Conservation (phyloP, 345 rosid species). For the Pistacia vera region DNA sequence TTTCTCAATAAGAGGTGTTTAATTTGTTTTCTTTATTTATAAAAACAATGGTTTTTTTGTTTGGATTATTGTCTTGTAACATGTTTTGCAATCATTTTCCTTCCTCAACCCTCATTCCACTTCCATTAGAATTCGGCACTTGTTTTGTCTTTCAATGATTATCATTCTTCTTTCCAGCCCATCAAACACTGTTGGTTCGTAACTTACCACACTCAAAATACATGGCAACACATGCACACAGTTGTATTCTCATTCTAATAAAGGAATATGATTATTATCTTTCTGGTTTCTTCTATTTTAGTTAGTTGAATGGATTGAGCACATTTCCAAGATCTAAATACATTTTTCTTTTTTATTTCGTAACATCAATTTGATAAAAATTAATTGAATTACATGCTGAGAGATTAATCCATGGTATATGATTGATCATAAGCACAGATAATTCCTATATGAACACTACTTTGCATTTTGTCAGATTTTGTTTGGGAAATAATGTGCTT, state of each 20-base stretch:
- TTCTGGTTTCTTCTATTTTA: too few relatives aligned
- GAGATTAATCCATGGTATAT: neutral
- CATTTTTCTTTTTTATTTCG: neutral
- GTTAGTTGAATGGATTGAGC: too few relatives aligned
- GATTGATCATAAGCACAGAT: neutral
- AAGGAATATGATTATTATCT: too few relatives aligned
- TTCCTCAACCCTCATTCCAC: slow-evolving; percentile 1
- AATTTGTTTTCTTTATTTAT: neutral
- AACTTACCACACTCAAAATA: slow-evolving; percentile 11
- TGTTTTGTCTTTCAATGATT: slow-evolving; percentile 37
- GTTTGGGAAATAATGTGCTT: too few relatives aligned
- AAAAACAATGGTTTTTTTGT: neutral
- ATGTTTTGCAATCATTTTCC: neutral
- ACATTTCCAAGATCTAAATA: too few relatives aligned
- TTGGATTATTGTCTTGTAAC: slow-evolving; percentile 3
- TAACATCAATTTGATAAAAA: neutral
- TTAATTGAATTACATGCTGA: neutral
- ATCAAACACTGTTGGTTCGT: slow-evolving; percentile 25
- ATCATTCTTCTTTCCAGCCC: slow-evolving; percentile 51
- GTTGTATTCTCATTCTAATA: neutral
- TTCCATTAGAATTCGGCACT: slow-evolving; percentile 2
- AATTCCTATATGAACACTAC: neutral
- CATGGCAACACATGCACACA: slow-evolving; percentile 18
- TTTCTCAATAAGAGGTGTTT: neutral
- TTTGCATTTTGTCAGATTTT: too few relatives aligned